Base-by-base conservation (phyloP, 768 basidiomycete genomes). In the Mrakia gelida region DNA sequence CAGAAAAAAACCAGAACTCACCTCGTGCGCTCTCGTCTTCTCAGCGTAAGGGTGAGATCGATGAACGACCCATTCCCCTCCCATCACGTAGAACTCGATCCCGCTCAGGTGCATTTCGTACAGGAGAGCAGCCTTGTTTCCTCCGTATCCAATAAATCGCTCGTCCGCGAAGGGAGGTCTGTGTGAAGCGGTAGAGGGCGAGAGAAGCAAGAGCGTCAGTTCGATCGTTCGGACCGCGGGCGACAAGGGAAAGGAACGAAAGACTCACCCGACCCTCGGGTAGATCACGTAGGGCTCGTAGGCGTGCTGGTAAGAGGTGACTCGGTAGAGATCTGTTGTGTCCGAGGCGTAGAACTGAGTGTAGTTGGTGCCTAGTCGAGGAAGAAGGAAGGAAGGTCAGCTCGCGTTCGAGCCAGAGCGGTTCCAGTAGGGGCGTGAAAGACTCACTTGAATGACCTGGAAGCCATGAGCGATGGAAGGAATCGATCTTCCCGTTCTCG, bases 211-310 rank as follows among this genome's bases (percentile, higher is more conserved):
- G 49, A 52, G 18, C 3, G 49, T 52, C 11, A 52, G 49, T 52
- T 16, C 38, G 38, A 16, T 52, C 18, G 49, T 52, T 52, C 49
- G 49, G 21, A 52, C 49, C 38, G 49, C 15, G 49, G 49, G 16
- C 49, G 15, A 52, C 3, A 52, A 21, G 18, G 18, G 49, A 52
- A 13, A 52, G 16, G 18, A 52, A 52, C 2, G 18, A 16, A 52
- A 21, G 18, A 49, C 49, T 52, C 49, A 52, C 49, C 49, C 71
- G 26, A 72, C 49, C 10, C 71, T 43, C 3, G 71, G 71, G 82
- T 92, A 91, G 68, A 95, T 89, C 62, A 94, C 88, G 81, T 95
- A 95, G 23, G 94, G 94, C 81, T 95, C 94, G 82, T 95, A 95
- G 4, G 91, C 89, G 52, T 92, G 87, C 79, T 93, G 92, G 83